These are phyloP conservation scores for Asterochloris sp. DNA, from an alignment of 139 green algal genomes.

Conservation along the genomic window DNA sequence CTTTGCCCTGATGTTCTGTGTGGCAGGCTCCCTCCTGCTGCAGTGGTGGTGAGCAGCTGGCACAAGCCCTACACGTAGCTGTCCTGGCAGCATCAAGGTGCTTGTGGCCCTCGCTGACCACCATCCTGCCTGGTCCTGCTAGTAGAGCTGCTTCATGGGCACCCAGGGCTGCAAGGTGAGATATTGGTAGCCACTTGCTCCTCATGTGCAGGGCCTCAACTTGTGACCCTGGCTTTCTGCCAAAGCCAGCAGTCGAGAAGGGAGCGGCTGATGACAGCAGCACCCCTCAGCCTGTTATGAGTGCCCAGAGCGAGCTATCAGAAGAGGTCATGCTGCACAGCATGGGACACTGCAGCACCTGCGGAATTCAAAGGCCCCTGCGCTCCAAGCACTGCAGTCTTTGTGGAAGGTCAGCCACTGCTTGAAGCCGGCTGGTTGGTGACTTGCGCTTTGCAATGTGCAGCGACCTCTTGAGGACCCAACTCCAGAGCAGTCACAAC, in stretches of 20 bases:
- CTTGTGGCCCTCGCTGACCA: too few species aligned
- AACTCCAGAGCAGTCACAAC: too few species aligned
- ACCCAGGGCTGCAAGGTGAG: too few species aligned
- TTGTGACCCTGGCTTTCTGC: slow-evolving; percentile 6
- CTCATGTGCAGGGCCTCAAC: slow-evolving; percentile 1
- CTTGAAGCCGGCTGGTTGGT: not conserved
- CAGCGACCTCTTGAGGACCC: not conserved
- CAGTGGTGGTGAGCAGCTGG: not conserved
- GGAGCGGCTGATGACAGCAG: not conserved
- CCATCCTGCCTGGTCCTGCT: too few species aligned
- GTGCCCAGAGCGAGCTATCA: not conserved
- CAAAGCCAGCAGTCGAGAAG: not conserved
- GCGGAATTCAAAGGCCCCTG: slow-evolving; percentile 39
- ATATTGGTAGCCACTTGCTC: too few species aligned
- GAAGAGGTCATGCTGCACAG: not conserved
- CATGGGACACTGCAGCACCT: slow-evolving; percentile 38
- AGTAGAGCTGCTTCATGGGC: too few species aligned
- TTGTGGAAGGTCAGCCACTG: slow-evolving; percentile 26
- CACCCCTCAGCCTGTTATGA: not conserved
- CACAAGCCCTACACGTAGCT: too few species aligned
- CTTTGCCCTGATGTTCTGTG: slow-evolving; percentile 2
- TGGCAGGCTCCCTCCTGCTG: not conserved
- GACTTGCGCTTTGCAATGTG: not conserved
- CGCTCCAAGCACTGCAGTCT: slow-evolving; percentile 49
- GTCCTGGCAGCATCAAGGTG: too few species aligned